Evolutionary conservation across 164 flowering plant species (phyloP), one percentile per base, ranked within the genome.

Genomic region (Amborella trichopoda): DNA sequence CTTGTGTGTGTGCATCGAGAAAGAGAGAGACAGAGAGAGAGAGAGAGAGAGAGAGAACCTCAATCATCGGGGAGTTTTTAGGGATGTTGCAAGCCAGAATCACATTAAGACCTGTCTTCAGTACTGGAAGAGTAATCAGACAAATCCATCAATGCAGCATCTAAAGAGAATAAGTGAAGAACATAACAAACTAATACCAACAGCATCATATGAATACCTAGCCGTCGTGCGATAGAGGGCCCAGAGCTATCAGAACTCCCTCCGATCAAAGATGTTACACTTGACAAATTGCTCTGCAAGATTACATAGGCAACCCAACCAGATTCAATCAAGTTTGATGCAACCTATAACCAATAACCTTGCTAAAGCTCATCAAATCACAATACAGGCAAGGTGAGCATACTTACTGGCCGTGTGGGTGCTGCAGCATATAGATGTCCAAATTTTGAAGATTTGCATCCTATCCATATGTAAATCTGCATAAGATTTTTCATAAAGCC

Each of bases 381-480:
- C 20, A 10, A 16, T 6, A 6, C 16, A 16, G 8, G 8, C 41
- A 38, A 16, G 16, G 6, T 18, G 6, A 38, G 9, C 19, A n/a
- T 38, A 56, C 80, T 72, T 72, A 89, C 93, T 39, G 90, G 94
- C 28, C 76, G 67, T 9, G 83, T 80, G 11, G 81, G 66, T 3
- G 88, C 90, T 56, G 95, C 88, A 14, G 95, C 95, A 65, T 80
- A 78, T 44, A 89, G 44, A 49, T 67, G 69, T 42, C 97, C 97
- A 40, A 85, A 59, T 58, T 77, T 89, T 19, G 88, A 69, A 37
- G 94, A 77, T 61, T 79, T 77, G 70, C 81, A 80, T 41, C 97
- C 84, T 44, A 89, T 68, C 95, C 94, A 85, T 4, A 66, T 82
- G 62, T 80, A 85, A 48, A 85, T 75, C 95, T 85, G n/a, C n/a